Evolutionary conservation across 148 eudicot genomes (phyloP).

Genomic region (Dianthus caryophyllus): DNA sequence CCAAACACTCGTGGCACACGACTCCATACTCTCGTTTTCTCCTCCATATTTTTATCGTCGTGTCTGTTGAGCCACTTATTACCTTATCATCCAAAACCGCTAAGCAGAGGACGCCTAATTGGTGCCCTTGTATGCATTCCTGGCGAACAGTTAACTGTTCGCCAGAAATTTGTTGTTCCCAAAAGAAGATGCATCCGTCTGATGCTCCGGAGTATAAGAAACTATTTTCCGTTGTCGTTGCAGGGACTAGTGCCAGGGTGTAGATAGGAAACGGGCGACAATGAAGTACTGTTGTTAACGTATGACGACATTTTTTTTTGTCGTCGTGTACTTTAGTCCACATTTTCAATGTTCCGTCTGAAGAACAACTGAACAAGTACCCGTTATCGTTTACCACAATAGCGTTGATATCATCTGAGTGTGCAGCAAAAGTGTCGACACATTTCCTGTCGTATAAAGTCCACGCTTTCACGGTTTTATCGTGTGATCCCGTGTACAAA

Average conservation of each 20-base stretch:
- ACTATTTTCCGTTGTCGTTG: conserved; percentile 12
- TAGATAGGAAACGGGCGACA: conserved; percentile 52
- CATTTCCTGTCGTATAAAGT: conserved; percentile 38
- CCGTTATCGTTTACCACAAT: conserved; percentile 58
- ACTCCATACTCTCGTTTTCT: conserved; percentile 10
- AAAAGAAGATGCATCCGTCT: conserved; percentile 53
- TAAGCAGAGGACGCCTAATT: conserved; percentile 44
- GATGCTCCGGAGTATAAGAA: conserved; percentile 60
- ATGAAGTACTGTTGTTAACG: conserved; percentile 47
- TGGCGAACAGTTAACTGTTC: conserved; percentile 47
- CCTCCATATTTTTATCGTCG: conserved; percentile 58
- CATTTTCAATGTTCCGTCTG: conserved; percentile 58
- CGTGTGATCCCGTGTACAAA: conserved; percentile 58
- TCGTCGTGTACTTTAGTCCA: conserved; percentile 56
- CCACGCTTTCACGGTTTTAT: conserved; percentile 57
- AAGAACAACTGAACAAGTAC: conserved; percentile 53
- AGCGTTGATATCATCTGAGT: conserved; percentile 42
- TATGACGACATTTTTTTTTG: conserved; percentile 38
- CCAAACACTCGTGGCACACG: conserved; percentile 46
- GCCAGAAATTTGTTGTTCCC: conserved; percentile 55
- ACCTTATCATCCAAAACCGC: conserved; percentile 39
- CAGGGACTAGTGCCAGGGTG: conserved; percentile 43
- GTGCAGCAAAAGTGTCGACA: conserved; percentile 54
- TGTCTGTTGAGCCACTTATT: conserved; percentile 60
- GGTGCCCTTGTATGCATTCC: conserved; percentile 53